phyloP scores from a whole-genome alignment of 139 green algal genomes.

The Chlorella vulgaris region DNA sequence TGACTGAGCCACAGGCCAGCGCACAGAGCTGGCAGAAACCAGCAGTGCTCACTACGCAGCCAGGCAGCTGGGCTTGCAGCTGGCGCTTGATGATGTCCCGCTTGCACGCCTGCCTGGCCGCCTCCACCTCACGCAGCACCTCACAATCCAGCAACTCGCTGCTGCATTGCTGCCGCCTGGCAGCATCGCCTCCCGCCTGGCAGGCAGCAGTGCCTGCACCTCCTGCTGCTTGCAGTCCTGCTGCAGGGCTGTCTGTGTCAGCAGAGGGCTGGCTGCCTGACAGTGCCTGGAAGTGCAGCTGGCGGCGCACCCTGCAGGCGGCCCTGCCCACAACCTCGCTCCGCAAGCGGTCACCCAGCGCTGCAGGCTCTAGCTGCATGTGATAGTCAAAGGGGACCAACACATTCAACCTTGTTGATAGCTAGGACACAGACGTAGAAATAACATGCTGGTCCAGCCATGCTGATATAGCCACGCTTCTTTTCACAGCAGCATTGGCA shows the following conservation, averaged over 20 bases:
- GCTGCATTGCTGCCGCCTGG: background rate
- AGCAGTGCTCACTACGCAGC: background rate
- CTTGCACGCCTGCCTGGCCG: constrained; percentile 10
- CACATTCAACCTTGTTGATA: background rate
- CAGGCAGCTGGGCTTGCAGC: constrained; percentile 26
- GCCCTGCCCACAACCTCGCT: background rate
- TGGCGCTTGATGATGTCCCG: constrained; percentile 2
- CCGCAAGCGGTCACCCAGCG: background rate
- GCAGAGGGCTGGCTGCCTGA: background rate
- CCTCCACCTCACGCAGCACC: background rate
- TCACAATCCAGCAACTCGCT: background rate
- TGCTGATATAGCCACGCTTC: no score
- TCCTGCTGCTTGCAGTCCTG: background rate
- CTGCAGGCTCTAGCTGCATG: background rate
- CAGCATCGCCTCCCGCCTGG: background rate
- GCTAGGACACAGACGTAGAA: no score
- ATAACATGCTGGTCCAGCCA: no score
- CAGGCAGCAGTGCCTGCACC: background rate
- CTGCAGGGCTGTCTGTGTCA: no score
- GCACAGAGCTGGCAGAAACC: background rate
- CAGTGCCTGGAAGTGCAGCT: background rate
- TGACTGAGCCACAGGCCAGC: no score
- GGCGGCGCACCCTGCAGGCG: background rate
- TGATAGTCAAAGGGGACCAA: no score
- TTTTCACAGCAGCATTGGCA: no score